phyloP scores from a whole-genome alignment of 768 basidiomycete species.

The Cystobasidiopsis lactophilus region DNA sequence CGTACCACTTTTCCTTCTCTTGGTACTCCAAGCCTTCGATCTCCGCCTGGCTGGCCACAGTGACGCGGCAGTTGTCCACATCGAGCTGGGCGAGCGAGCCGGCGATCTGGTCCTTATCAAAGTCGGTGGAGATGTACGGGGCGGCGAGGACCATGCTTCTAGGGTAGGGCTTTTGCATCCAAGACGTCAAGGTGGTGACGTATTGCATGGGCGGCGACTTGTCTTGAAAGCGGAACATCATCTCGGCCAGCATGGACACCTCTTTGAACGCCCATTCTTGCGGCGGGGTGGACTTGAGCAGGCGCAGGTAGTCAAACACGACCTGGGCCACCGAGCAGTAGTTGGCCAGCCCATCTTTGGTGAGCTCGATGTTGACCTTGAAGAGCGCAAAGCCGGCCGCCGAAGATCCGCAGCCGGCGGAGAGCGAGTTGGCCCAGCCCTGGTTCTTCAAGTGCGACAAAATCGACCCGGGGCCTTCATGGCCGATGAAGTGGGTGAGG shows the following conservation, averaged over 20 bases:
- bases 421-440: constrained; percentile 30
- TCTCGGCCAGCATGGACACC: constrained; percentile 43
- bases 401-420: constrained; percentile 46
- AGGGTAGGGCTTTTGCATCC: constrained; percentile 63
- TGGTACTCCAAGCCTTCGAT: constrained; percentile 34
- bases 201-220: constrained; percentile 60
- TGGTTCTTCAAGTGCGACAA: constrained; percentile 60
- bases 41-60: constrained; percentile 56
- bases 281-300: constrained; percentile 25
- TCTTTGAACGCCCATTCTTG: constrained; percentile 50
- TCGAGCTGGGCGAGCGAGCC: constrained; percentile 41
- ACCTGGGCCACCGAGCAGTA: constrained; percentile 47
- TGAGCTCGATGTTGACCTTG: constrained; percentile 58
- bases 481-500: constrained; percentile 48
- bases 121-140: constrained; percentile 48
- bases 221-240: constrained; percentile 67
- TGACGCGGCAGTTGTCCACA: constrained; percentile 41
- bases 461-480: constrained; percentile 52
- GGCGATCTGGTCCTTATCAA: constrained; percentile 41
- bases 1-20: constrained; percentile 67
- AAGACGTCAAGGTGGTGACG: constrained; percentile 49
- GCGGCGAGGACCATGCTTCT: constrained; percentile 49
- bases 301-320: constrained; percentile 46
- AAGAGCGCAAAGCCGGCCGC: constrained; percentile 60
- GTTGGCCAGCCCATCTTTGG: constrained; percentile 57